These are phyloP conservation scores for Dentiscutata heterogama DNA, from an alignment of 371 early-diverging fungal species.

Conservation along the genomic window DNA sequence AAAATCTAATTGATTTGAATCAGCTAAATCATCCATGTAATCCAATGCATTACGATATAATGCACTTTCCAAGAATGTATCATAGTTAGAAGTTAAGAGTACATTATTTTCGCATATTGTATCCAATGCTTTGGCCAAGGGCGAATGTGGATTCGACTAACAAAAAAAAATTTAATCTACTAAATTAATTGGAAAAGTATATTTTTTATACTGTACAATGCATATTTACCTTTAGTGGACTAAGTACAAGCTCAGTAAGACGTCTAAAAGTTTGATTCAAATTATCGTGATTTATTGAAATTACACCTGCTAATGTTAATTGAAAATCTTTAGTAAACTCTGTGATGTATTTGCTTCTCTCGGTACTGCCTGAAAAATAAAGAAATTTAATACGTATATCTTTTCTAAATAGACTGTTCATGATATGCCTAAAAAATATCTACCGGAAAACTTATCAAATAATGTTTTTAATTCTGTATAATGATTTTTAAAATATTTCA, in stretches of 20 bases:
- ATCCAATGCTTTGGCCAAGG: not conserved
- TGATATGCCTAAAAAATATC: no score
- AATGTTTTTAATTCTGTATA: not conserved
- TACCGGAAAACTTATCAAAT: not conserved
- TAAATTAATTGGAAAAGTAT: not conserved
- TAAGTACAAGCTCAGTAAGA: not conserved
- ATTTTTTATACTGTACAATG: not conserved
- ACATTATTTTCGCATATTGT: not conserved
- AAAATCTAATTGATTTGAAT: not conserved
- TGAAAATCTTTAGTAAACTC: not conserved
- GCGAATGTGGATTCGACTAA: not conserved
- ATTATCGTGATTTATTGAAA: not conserved
- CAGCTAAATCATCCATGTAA: not conserved
- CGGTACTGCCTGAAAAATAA: not conserved
- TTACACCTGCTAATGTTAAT: not conserved
- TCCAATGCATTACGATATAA: not conserved
- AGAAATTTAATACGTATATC: not conserved
- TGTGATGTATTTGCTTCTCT: not conserved
- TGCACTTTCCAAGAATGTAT: not conserved
- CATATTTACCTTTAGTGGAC: not conserved
- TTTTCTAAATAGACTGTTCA: not conserved
- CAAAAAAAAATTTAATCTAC: not conserved
- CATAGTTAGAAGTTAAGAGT: not conserved
- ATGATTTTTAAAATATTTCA: not conserved
- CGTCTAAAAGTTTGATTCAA: not conserved